Percentiles rank a stretch among this genome's conserved stretches.
Evolutionary conservation across 169 alveolate species (phyloP).

Genomic region (Cryptosporidium sp.): DNA sequence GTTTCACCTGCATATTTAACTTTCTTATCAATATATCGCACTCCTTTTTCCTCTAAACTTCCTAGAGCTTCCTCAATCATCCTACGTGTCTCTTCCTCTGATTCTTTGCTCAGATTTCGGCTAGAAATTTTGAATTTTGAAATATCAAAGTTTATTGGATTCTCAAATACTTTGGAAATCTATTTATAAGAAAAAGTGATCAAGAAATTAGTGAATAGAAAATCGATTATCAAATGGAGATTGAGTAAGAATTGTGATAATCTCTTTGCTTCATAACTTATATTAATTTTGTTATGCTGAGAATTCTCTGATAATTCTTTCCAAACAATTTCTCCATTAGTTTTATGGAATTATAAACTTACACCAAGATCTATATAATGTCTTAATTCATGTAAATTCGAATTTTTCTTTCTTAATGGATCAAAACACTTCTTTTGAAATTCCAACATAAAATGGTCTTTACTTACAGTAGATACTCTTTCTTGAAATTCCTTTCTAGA

Average conservation of each 20-base stretch:
- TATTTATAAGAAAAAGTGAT: background rate
- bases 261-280: background rate
- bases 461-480: conserved; percentile 28
- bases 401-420: conserved; percentile 21
- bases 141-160: conserved; percentile 47
- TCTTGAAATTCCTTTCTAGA: conserved; percentile 13
- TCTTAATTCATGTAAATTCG: conserved; percentile 11
- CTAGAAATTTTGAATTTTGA: conserved; percentile 31
- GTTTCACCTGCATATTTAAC: conserved; percentile 71
- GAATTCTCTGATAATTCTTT: background rate
- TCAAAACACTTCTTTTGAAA: conserved; percentile 46
- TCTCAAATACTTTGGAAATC: conserved; percentile 49
- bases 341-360: conserved; percentile 1
- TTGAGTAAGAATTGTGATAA: background rate
- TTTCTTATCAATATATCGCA: conserved; percentile 26
- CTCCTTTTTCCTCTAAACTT: conserved; percentile 13
- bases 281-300: background rate
- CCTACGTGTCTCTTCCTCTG: conserved; percentile 24
- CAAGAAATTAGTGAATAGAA: background rate
- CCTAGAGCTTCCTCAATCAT: conserved; percentile 46
- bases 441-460: conserved; percentile 54
- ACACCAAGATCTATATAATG: conserved; percentile 59
- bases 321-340: background rate
- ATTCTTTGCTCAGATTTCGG: conserved; percentile 11
- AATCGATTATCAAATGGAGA: background rate